These are phyloP conservation scores for Backusella westeae DNA, from an alignment of 192 early-diverging fungal genomes.

Conservation along the genomic window DNA sequence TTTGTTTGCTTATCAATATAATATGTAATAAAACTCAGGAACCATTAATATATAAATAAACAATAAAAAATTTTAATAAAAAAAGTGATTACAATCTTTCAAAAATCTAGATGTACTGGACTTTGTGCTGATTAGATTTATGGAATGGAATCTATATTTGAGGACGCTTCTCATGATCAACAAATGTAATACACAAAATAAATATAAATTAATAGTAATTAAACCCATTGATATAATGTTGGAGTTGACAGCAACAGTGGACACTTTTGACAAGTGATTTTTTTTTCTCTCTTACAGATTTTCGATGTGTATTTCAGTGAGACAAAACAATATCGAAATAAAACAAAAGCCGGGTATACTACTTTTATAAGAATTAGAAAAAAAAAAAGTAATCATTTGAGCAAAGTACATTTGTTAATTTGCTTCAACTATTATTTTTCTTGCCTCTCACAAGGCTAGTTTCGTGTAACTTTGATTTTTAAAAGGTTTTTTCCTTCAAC, in stretches of 20 bases:
- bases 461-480: neutral
- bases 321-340: neutral
- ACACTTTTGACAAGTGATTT: neutral
- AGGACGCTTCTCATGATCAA: neutral
- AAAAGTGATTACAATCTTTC: neutral
- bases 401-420: neutral
- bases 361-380: neutral
- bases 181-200: neutral
- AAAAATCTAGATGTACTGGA: neutral
- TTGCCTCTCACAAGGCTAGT: neutral
- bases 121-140: neutral
- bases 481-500: neutral
- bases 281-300: neutral
- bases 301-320: neutral
- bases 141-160: neutral
- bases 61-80: neutral
- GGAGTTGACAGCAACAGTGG: neutral
- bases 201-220: conserved; percentile 3
- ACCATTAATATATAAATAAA: neutral
- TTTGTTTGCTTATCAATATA: neutral
- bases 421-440: neutral
- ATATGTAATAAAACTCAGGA: neutral
- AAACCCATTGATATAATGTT: neutral
- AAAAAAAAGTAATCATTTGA: neutral
- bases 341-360: neutral